Base-by-base conservation (phyloP, 2,329 filamentous ascomycete species). In the Chaetomium sp. region DNA sequence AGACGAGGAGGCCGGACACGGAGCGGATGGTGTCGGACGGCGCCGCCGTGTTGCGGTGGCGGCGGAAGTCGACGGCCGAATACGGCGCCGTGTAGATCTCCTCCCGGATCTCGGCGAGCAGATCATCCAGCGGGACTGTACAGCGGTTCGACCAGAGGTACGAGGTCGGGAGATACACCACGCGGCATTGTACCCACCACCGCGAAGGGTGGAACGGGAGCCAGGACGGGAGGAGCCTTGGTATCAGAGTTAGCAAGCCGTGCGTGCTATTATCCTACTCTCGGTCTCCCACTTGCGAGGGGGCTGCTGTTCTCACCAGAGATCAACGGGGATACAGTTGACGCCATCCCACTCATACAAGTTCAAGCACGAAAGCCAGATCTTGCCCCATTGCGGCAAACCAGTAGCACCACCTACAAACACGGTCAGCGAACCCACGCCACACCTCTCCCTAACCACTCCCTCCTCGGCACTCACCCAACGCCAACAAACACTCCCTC, bases 151-250 rank as follows among this genome's bases (percentile, higher is more conserved):
- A 53, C 45, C 50, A 53, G 9, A 53, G 23, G 16, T 53, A 53
- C 4, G 50, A 53, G 25, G 50, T 53, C 1, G 50, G 50, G 16
- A 53, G 50, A 13, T 53, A 53, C 13, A 53, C 50, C 50, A 53
- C 50, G 27, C 50, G 50, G 50, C 50, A 53, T 53, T 53, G 50
- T 53, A 53, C 50, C 50, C 50, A 53, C 50, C 50, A 53, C 50
- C 50, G 50, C 50, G 50, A 53, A 31, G 50, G 50, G 50, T 53
- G 50, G 23, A 53, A 53, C 13, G 50, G 50, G 50, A 53, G 50
- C 50, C 50, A 53, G 9, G 50, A 53, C 1, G 50, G 50, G 13
- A 53, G 50, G 16, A 53, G 50, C 50, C 50, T 53, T 16, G 12
- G 4, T 1, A 27, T 7, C 12, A 49, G 6, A 31, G 50, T 53